These are phyloP conservation scores for Neofusicoccum kwambonambiense DNA, from an alignment of 2,329 filamentous ascomycete species.

Conservation along the genomic window DNA sequence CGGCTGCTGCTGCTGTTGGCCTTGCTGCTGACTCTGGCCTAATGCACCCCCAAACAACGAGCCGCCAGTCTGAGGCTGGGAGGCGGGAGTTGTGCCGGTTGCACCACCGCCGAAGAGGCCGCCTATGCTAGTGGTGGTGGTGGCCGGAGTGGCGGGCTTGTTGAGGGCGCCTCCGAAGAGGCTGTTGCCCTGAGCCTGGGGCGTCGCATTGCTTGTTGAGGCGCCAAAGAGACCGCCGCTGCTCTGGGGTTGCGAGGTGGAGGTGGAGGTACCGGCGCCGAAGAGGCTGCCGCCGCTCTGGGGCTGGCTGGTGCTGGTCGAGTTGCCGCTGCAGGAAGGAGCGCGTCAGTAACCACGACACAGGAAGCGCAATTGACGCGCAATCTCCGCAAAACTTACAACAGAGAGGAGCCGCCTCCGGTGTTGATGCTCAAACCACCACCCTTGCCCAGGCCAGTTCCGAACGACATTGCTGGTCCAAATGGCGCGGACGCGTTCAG, in stretches of 20 bases:
- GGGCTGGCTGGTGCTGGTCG: constrained; percentile 21
- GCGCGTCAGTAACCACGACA: not conserved
- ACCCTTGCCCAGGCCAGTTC: constrained; percentile 46
- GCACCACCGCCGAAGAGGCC: constrained; percentile 38
- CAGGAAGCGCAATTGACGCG: not conserved
- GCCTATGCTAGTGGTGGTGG: constrained; percentile 20
- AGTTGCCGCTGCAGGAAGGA: constrained; percentile 21
- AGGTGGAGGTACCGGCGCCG: constrained; percentile 23
- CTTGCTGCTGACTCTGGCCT: constrained; percentile 30
- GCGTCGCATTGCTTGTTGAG: constrained; percentile 24
- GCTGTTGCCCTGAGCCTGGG: constrained; percentile 23
- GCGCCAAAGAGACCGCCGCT: constrained; percentile 27
- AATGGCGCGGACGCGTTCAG: not conserved
- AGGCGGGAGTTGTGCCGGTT: constrained; percentile 20
- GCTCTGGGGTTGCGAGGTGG: constrained; percentile 24
- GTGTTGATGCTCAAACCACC: constrained; percentile 58
- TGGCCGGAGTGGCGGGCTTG: constrained; percentile 30
- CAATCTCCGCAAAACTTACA: not conserved
- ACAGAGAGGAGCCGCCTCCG: constrained; percentile 28
- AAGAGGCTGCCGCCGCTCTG: constrained; percentile 27
- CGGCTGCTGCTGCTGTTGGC: constrained; percentile 22
- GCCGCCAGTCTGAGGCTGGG: constrained; percentile 25
- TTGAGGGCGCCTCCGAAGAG: constrained; percentile 38
- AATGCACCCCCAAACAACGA: constrained; percentile 36
- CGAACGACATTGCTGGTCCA: constrained; percentile 25